Evolutionary conservation across 306 rosid species (phyloP).

Genomic region (Prunus davidiana): DNA sequence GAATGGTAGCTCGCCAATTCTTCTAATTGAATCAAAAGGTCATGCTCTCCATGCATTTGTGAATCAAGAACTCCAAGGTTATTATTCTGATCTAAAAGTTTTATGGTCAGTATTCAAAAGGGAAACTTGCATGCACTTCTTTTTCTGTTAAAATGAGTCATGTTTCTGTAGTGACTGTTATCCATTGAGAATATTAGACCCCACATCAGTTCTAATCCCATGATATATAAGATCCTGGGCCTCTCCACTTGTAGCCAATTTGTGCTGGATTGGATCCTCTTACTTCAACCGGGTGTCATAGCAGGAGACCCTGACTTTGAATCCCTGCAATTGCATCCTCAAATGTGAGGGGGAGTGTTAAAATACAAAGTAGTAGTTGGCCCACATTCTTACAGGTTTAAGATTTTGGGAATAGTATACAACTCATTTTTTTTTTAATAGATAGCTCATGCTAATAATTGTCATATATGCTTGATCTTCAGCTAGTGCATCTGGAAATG

Average conservation of each 20-base stretch:
- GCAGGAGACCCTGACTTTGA: too few relatives aligned
- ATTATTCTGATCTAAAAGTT: constrained; percentile 12
- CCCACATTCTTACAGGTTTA: too few relatives aligned
- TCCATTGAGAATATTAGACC: background rate
- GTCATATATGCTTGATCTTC: constrained; percentile 19
- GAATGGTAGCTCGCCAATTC: constrained; percentile 71
- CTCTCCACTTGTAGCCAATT: too few relatives aligned
- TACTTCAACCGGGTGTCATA: too few relatives aligned
- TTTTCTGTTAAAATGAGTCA: too few relatives aligned
- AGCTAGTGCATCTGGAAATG: constrained; percentile 89
- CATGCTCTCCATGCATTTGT: constrained; percentile 92
- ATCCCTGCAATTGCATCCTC: too few relatives aligned
- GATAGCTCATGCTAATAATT: constrained; percentile 5
- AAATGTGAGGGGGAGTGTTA: too few relatives aligned
- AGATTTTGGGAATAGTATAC: too few relatives aligned
- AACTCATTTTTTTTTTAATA: background rate
- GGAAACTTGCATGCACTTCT: too few relatives aligned
- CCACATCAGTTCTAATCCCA: background rate
- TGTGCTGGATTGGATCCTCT: too few relatives aligned
- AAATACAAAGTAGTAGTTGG: too few relatives aligned
- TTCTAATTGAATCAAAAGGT: constrained; percentile 75
- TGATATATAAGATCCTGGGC: too few relatives aligned
- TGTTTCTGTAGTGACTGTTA: background rate
- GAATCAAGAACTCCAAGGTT: constrained; percentile 78
- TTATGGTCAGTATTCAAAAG: background rate